Conservation (phyloP, 2,329 filamentous ascomycete genomes). For the Trichoderma simmonsii region DNA sequence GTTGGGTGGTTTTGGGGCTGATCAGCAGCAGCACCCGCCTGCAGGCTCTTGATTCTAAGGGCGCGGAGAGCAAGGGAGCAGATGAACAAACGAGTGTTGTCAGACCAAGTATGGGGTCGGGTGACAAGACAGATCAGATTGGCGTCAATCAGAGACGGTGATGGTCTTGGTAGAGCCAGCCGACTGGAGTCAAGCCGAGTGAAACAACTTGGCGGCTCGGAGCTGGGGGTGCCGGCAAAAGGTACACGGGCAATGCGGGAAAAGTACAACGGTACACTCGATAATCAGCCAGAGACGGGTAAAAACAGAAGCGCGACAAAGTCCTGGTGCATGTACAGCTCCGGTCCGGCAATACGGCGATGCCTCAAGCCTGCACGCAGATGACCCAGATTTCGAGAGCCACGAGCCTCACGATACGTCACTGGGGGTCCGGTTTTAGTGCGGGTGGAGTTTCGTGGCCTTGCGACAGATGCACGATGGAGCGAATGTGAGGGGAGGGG, state of each 20-base stretch:
- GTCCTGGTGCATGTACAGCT: constrained; percentile 7
- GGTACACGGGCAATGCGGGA: not conserved
- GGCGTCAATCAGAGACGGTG: constrained; percentile 16
- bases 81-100: constrained; percentile 5
- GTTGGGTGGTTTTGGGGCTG: constrained; percentile 76
- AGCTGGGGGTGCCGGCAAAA: not conserved
- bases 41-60: constrained; percentile 36
- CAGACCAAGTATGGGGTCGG: constrained; percentile 5
- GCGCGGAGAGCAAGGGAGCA: constrained; percentile 13
- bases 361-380: constrained; percentile 17
- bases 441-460: constrained; percentile 7
- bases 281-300: not conserved
- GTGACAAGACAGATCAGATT: constrained; percentile 10
- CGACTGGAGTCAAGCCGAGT: constrained; percentile 8
- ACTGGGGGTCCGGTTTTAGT: constrained; percentile 14
- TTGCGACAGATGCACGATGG: constrained; percentile 15
- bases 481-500: not conserved
- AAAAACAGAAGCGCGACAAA: not conserved
- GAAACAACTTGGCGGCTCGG: constrained; percentile 7
- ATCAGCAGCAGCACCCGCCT: constrained; percentile 68
- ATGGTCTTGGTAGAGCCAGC: not conserved
- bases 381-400: constrained; percentile 18
- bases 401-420: constrained; percentile 20
- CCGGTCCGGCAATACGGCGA: constrained; percentile 5
- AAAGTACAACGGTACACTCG: not conserved